A percentile compares a stretch with the other conserved stretches of the same genome.
These are phyloP conservation scores for Paracoccidioides lutzii DNA, from an alignment of 2,329 filamentous ascomycete species.

Conservation along the genomic window DNA sequence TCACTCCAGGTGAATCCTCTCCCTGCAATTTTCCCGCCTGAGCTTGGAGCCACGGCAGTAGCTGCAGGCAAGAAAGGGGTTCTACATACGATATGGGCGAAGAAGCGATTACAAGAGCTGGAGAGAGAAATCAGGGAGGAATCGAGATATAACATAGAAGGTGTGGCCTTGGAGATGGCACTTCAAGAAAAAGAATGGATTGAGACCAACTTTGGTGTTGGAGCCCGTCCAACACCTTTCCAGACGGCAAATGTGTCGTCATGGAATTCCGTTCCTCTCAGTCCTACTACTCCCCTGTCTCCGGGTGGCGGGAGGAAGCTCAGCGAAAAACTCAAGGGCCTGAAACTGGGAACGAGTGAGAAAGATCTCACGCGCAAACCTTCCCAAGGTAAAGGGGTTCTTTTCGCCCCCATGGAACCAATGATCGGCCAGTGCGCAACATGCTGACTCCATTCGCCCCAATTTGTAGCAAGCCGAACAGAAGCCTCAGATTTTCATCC, in stretches of 20 bases:
- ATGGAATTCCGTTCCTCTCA: conserved; percentile 15
- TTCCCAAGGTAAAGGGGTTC: conserved; percentile 35
- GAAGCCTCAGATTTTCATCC: conserved; percentile 29
- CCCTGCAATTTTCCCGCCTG: conserved; percentile 73
- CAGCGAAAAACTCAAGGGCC: conserved; percentile 64
- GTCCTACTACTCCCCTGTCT: conserved; percentile 46
- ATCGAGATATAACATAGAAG: conserved; percentile 60
- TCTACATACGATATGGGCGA: conserved; percentile 81
- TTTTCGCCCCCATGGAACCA: background rate
- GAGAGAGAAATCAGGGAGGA: conserved; percentile 65
- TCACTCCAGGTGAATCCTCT: conserved; percentile 60
- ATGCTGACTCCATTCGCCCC: background rate
- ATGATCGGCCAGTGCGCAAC: background rate
- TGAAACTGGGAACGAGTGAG: conserved; percentile 64
- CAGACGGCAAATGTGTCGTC: conserved; percentile 25
- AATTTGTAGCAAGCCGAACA: conserved; percentile 20
- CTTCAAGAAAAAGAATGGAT: conserved; percentile 77
- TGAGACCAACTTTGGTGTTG: conserved; percentile 61
- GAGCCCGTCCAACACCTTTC: conserved; percentile 24
- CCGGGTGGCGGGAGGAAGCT: conserved; percentile 55
- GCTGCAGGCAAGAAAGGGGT: conserved; percentile 65
- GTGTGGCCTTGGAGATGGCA: conserved; percentile 73
- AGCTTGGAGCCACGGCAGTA: conserved; percentile 53
- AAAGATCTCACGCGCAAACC: conserved; percentile 45
- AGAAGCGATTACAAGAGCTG: conserved; percentile 62